Percentiles rank a stretch among this genome's conserved stretches.
These are phyloP conservation scores for Melaleuca alternifolia DNA, from an alignment of 345 rosid genomes.

Conservation along the genomic window DNA sequence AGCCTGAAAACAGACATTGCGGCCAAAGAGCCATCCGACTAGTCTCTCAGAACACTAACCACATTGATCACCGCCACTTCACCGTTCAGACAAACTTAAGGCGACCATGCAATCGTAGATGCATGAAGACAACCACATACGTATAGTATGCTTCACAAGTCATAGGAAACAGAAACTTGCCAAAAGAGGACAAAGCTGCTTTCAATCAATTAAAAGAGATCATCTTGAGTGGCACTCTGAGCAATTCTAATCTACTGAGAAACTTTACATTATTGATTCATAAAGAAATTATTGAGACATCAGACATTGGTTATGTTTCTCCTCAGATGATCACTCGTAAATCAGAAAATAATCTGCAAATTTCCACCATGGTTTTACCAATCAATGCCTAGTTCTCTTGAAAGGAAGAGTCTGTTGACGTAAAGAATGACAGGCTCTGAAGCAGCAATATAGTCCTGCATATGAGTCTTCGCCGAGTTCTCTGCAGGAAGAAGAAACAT, in stretches of 20 bases:
- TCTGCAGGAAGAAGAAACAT: slow-evolving; percentile 23
- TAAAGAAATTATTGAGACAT: background rate
- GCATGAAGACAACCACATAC: background rate
- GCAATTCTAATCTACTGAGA: background rate
- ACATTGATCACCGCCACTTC: background rate
- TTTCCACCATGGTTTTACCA: slow-evolving; percentile 36
- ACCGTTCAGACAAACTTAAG: background rate
- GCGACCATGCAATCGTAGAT: background rate
- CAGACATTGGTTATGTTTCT: background rate
- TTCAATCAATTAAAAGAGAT: background rate
- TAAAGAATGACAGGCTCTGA: slow-evolving; percentile 49
- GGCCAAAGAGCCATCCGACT: background rate
- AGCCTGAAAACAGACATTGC: background rate
- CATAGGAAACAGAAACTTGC: background rate
- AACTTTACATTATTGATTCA: background rate
- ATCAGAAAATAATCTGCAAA: background rate
- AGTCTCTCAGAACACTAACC: background rate
- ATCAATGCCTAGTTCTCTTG: slow-evolving; percentile 72
- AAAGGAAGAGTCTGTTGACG: slow-evolving; percentile 55
- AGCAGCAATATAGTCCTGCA: slow-evolving; percentile 56
- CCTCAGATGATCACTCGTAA: background rate
- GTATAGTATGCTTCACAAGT: background rate
- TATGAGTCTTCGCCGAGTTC: slow-evolving; percentile 52
- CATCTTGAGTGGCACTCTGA: background rate
- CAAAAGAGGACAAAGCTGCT: background rate